Evolutionary conservation across 2,329 filamentous ascomycete species (phyloP).

Genomic region (Proliferodiscus dingleyae): DNA sequence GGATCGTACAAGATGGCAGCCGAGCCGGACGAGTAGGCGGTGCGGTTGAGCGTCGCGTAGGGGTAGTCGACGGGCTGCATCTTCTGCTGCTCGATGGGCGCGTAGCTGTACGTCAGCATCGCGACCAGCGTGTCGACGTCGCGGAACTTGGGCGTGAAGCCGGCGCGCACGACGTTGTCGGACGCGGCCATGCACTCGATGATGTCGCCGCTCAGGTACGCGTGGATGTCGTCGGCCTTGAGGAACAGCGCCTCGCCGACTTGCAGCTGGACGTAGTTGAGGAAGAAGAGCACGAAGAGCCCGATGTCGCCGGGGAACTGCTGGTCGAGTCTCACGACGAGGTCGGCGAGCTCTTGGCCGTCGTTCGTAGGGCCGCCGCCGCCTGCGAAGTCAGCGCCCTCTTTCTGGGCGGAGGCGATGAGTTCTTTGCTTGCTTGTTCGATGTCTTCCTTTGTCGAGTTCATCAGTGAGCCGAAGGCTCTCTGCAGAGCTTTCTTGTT

Average conservation of each 20-base stretch:
- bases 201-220: conserved; percentile 88
- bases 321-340: conserved; percentile 71
- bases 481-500: conserved; percentile 78
- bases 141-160: conserved; percentile 98
- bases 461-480: conserved; percentile 77
- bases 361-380: conserved; percentile 63
- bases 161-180: conserved; percentile 97
- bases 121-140: conserved; percentile 82
- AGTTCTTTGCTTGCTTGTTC: conserved; percentile 62
- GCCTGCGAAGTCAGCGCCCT: conserved; percentile 69
- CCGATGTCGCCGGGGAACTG: conserved; percentile 90
- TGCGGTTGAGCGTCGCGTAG: conserved; percentile 76
- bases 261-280: conserved; percentile 86
- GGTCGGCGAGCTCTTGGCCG: conserved; percentile 66
- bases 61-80: conserved; percentile 83
- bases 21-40: conserved; percentile 74
- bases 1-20: conserved; percentile 79
- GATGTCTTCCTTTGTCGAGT: conserved; percentile 62
- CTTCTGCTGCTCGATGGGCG: conserved; percentile 91
- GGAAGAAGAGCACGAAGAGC: conserved; percentile 92
- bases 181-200: conserved; percentile 98
- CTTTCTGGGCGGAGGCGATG: conserved; percentile 62
- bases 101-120: conserved; percentile 94
- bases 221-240: conserved; percentile 94
- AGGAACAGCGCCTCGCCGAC: conserved; percentile 95